Percentiles rank a stretch among this genome's conserved stretches.
Evolutionary conservation across 345 rosid species (phyloP).

Genomic region (Streptanthus diversifolius): DNA sequence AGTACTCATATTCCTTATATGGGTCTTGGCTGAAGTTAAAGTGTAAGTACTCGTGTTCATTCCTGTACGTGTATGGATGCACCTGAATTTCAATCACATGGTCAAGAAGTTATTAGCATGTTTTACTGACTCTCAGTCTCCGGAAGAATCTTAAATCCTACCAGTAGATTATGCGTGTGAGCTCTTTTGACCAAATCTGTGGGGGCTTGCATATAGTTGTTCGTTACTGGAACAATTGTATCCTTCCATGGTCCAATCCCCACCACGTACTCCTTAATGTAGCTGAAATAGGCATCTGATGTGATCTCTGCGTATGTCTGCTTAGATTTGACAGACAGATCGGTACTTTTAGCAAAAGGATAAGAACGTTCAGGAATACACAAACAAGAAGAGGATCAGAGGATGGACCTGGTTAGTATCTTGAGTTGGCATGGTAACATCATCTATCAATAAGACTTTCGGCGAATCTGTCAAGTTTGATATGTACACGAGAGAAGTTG

Average conservation of each 20-base stretch:
- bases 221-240: constrained; percentile 61
- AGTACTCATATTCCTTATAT: constrained; percentile 63
- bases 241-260: constrained; percentile 99
- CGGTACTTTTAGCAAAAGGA: background rate
- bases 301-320: constrained; percentile 93
- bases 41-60: constrained; percentile 57
- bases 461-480: constrained; percentile 72
- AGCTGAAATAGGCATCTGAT: constrained; percentile 66
- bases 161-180: constrained; percentile 72
- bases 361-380: background rate
- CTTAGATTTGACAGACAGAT: background rate
- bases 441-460: constrained; percentile 68
- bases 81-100: constrained; percentile 49
- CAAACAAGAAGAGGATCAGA: background rate
- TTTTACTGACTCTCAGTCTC: background rate
- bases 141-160: constrained; percentile 10
- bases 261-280: constrained; percentile 71
- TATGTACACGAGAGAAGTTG: constrained; percentile 73
- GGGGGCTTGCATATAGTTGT: constrained; percentile 60
- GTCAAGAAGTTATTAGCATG: constrained; percentile 6
- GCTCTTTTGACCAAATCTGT: constrained; percentile 91
- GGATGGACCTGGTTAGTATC: constrained; percentile 85
- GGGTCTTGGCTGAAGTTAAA: constrained; percentile 79
- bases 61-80: constrained; percentile 85
- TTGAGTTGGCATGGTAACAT: constrained; percentile 57